Conservation (phyloP, 495 filamentous ascomycete genomes). For the Trypethelium eluteriae region DNA sequence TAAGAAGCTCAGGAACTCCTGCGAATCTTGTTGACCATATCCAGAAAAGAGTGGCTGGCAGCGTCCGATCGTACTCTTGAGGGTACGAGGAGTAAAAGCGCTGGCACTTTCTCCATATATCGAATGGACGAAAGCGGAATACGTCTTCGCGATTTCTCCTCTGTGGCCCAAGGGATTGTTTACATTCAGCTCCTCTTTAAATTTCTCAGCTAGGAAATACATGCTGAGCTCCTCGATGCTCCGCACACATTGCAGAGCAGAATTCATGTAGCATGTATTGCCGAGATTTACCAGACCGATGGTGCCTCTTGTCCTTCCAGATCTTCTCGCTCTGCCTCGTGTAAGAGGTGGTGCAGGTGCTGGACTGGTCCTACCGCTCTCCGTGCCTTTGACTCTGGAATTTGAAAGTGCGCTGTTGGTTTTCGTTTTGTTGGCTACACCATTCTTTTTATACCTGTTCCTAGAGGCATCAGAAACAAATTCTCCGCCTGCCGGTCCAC, state of each 20-base stretch:
- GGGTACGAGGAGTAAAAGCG: conserved; percentile 62
- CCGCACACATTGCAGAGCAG: conserved; percentile 85
- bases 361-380: conserved; percentile 60
- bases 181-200: conserved; percentile 71
- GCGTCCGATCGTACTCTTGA: conserved; percentile 73
- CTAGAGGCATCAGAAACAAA: conserved; percentile 54
- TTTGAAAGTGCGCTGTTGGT: not conserved
- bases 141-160: conserved; percentile 74
- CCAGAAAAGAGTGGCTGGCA: conserved; percentile 81
- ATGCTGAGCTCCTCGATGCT: conserved; percentile 84
- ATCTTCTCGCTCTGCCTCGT: conserved; percentile 57
- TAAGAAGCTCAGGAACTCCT: conserved; percentile 94
- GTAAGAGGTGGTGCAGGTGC: conserved; percentile 47
- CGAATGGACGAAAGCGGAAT: conserved; percentile 61
- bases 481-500: conserved; percentile 46
- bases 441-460: conserved; percentile 25
- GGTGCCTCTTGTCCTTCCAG: conserved; percentile 59
- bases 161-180: conserved; percentile 75
- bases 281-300: conserved; percentile 84
- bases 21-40: conserved; percentile 93
- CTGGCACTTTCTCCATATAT: conserved; percentile 58
- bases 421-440: conserved; percentile 36
- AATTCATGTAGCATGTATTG: conserved; percentile 99
- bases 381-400: conserved; percentile 22
- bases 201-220: conserved; percentile 73